phyloP scores from a whole-genome alignment of 1,284 basidiomycete genomes.

The Meira miltonrushii region DNA sequence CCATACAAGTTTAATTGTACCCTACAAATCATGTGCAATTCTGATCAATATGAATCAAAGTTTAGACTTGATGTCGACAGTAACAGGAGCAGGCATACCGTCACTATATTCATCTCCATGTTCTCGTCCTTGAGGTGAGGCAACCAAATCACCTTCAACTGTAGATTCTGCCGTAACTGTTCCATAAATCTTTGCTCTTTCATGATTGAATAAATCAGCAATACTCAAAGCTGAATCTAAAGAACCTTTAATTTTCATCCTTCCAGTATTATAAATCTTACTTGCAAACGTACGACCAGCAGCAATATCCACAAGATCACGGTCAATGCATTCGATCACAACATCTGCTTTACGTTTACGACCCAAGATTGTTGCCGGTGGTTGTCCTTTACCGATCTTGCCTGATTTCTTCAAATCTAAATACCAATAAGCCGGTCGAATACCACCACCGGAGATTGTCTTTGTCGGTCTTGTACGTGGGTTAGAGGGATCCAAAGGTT shows the following conservation, averaged over 20 bases:
- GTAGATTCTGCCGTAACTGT: slow-evolving; percentile 15
- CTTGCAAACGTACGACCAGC: slow-evolving; percentile 40
- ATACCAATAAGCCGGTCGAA: slow-evolving; percentile 40
- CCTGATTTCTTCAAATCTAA: slow-evolving; percentile 32
- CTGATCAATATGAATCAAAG: too few relatives aligned
- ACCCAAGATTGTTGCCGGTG: slow-evolving; percentile 36
- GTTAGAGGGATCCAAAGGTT: slow-evolving; percentile 35
- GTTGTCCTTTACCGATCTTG: slow-evolving; percentile 37
- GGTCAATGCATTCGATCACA: slow-evolving; percentile 43
- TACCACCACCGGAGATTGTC: slow-evolving; percentile 35
- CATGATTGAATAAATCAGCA: slow-evolving; percentile 34
- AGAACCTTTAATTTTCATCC: slow-evolving; percentile 44
- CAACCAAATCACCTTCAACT: neutral
- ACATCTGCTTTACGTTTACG: slow-evolving; percentile 43
- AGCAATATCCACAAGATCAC: slow-evolving; percentile 44
- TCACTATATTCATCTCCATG: slow-evolving; percentile 24
- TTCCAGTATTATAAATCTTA: slow-evolving; percentile 33
- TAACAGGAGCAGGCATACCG: slow-evolving; percentile 31
- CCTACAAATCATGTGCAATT: too few relatives aligned
- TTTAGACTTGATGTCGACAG: slow-evolving; percentile 1
- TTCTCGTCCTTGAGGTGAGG: slow-evolving; percentile 10
- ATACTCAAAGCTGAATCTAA: slow-evolving; percentile 38
- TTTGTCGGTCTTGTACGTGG: slow-evolving; percentile 34
- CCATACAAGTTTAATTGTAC: too few relatives aligned
- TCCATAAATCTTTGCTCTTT: slow-evolving; percentile 43